phyloP scores from a whole-genome alignment of 2,329 filamentous ascomycete species.

The Clonostachys rhizophaga region DNA sequence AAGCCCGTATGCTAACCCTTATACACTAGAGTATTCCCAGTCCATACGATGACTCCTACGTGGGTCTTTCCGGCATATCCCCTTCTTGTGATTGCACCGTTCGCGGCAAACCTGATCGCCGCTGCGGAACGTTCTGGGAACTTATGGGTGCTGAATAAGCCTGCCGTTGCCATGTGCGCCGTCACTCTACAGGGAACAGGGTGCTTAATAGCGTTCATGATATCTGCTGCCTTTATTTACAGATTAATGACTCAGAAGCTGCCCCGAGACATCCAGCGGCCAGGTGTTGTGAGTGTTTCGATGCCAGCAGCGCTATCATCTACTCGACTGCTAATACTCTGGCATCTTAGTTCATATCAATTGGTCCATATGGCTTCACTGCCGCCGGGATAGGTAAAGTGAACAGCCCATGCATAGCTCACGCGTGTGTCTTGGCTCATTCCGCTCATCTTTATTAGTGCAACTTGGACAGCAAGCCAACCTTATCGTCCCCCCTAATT shows the following conservation, averaged over 20 bases:
- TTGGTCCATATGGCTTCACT: conserved; percentile 66
- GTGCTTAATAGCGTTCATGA: conserved; percentile 64
- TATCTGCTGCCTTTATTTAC: conserved; percentile 80
- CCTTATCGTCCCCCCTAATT: conserved; percentile 34
- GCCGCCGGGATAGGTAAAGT: conserved; percentile 30
- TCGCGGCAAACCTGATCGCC: conserved; percentile 55
- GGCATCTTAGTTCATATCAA: conserved; percentile 62
- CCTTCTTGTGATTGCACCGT: conserved; percentile 69
- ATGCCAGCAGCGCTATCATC: conserved; percentile 1
- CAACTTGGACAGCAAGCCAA: conserved; percentile 37
- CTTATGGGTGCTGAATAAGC: conserved; percentile 24
- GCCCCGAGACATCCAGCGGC: conserved; percentile 68
- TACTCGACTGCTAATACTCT: neutral
- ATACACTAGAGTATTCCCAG: conserved; percentile 45
- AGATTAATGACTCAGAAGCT: conserved; percentile 85
- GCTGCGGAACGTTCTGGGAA: conserved; percentile 22
- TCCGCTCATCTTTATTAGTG: conserved; percentile 12
- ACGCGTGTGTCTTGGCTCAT: too few species aligned
- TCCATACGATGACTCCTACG: conserved; percentile 80
- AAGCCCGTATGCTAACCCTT: neutral
- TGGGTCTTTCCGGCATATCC: conserved; percentile 89
- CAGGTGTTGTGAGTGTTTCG: conserved; percentile 54
- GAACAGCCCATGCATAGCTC: too few species aligned
- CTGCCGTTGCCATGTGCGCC: conserved; percentile 42
- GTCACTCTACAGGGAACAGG: conserved; percentile 49